These are phyloP conservation scores for Torulaspora maleeae DNA, from an alignment of 805 yeast genomes.

Conservation along the genomic window DNA sequence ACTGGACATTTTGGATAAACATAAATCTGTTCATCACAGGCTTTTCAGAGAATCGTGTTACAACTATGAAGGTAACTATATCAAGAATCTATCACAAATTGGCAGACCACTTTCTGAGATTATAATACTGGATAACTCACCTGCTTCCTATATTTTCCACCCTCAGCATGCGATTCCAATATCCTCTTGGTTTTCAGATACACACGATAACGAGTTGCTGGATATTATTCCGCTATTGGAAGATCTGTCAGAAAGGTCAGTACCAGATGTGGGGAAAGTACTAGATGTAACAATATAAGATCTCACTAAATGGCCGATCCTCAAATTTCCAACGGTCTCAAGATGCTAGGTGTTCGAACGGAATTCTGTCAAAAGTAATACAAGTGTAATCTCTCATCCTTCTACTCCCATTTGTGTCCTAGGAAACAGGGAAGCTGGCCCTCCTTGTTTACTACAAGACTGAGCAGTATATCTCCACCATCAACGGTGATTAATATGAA, in stretches of 20 bases:
- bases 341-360: too few species aligned
- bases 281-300: slow-evolving; percentile 58
- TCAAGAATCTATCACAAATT: slow-evolving; percentile 87
- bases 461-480: background rate
- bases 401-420: background rate
- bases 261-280: slow-evolving; percentile 80
- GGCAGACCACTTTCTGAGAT: slow-evolving; percentile 86
- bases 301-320: background rate
- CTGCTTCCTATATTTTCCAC: slow-evolving; percentile 96
- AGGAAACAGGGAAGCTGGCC: slow-evolving; percentile 23
- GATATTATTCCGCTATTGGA: slow-evolving; percentile 89
- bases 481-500: background rate
- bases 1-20: slow-evolving; percentile 78
- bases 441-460: slow-evolving; percentile 15
- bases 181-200: slow-evolving; percentile 96
- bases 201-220: slow-evolving; percentile 90
- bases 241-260: slow-evolving; percentile 67
- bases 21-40: slow-evolving; percentile 77
- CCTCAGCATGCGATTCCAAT: slow-evolving; percentile 98
- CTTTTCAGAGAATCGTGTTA: slow-evolving; percentile 92
- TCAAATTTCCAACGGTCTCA: background rate
- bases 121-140: slow-evolving; percentile 93
- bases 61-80: slow-evolving; percentile 89
- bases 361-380: background rate
- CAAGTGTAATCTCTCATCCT: background rate